Percentiles rank a stretch among this genome's conserved stretches.
Evolutionary conservation across 257 asterid genomes (phyloP).

Genomic region (Ballota nigra): DNA sequence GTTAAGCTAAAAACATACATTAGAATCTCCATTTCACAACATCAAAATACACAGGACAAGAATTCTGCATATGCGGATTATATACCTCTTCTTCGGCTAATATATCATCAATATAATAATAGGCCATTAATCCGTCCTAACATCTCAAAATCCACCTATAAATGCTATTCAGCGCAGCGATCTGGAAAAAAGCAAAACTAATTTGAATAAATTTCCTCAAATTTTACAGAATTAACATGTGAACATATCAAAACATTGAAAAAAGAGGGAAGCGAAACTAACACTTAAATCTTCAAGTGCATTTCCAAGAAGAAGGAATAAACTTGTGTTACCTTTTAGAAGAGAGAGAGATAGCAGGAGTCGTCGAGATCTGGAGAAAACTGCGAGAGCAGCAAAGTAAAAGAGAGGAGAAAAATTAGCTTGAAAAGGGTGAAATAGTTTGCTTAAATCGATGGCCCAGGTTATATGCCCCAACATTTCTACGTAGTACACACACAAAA

Average conservation of each 20-base stretch:
- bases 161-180: slow-evolving; percentile 13
- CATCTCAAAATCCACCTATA: slow-evolving; percentile 8
- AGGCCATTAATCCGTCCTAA: slow-evolving; percentile 66
- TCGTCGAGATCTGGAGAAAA: background rate
- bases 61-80: slow-evolving; percentile 17
- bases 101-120: slow-evolving; percentile 76
- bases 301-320: background rate
- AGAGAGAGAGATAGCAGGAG: background rate
- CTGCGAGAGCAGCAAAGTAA: background rate
- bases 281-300: background rate
- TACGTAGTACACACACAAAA: no score
- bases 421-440: background rate
- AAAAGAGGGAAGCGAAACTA: background rate
- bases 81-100: slow-evolving; percentile 96
- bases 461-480: no score
- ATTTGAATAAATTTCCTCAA: background rate
- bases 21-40: no score
- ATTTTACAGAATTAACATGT: background rate
- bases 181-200: background rate
- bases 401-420: background rate
- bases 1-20: no score
- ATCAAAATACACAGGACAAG: no score
- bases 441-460: no score
- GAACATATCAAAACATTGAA: background rate
- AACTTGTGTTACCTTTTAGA: background rate